phyloP scores from a whole-genome alignment of 352 stramenopile species.

The Globisporangium ultimum region DNA sequence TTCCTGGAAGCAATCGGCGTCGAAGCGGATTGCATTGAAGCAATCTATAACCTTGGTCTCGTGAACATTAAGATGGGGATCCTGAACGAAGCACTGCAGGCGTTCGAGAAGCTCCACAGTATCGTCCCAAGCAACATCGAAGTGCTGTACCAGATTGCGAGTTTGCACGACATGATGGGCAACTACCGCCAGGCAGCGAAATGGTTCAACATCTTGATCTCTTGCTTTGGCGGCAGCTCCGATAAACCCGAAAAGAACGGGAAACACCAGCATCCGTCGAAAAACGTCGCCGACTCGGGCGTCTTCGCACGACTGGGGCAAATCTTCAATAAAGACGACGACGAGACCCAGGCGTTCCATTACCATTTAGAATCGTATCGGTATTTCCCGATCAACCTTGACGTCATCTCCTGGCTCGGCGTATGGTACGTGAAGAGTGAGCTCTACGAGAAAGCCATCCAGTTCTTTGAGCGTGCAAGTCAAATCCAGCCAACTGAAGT shows the following conservation, averaged over 20 bases:
- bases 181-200: slow-evolving; percentile 89
- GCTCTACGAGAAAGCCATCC: slow-evolving; percentile 95
- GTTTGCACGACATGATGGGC: slow-evolving; percentile 91
- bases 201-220: slow-evolving; percentile 94
- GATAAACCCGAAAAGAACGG: slow-evolving; percentile 50
- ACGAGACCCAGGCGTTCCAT: slow-evolving; percentile 94
- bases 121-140: slow-evolving; percentile 91
- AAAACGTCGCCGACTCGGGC: slow-evolving; percentile 67
- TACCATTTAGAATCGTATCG: slow-evolving; percentile 95
- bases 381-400: slow-evolving; percentile 94
- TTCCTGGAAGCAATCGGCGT: slow-evolving; percentile 95
- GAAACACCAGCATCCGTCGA: slow-evolving; percentile 28
- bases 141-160: slow-evolving; percentile 96
- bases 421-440: slow-evolving; percentile 97
- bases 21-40: slow-evolving; percentile 93
- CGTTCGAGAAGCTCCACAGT: slow-evolving; percentile 96
- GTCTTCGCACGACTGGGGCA: slow-evolving; percentile 90
- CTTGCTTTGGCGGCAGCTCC: slow-evolving; percentile 82
- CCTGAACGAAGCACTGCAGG: slow-evolving; percentile 89
- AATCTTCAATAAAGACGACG: slow-evolving; percentile 93
- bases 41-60: slow-evolving; percentile 96
- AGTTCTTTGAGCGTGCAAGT: slow-evolving; percentile 94
- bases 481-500: slow-evolving; percentile 95
- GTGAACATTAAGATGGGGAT: slow-evolving; percentile 89
- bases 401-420: slow-evolving; percentile 96